Base-by-base conservation (phyloP, 345 rosid genomes). In the Arabidopsis suecica region DNA sequence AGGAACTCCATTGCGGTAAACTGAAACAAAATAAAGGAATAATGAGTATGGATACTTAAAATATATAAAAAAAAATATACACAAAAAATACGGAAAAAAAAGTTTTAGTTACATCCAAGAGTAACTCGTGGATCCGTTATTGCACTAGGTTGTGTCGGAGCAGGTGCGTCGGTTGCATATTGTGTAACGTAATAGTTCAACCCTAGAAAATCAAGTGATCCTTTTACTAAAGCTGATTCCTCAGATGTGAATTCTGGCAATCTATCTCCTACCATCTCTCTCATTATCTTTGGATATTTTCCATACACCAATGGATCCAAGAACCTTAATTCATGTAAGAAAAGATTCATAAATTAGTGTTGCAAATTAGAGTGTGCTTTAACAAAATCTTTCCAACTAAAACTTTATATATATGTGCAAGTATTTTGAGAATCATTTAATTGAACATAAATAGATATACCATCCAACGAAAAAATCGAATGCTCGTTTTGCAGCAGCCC, bases 121-220 rank as follows among this genome's bases (percentile, higher is more conserved):
- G 47, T 64, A 63, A 74, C 72, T 55, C 62, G 48, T 44, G 71
- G 32, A 64, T 79, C 82, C 8, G 75, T 69, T 20, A 53, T 7
- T 44, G 16, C 74, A 36, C 16, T 64, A 20, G 47, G 68, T 22
- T 22, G 28, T 58, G 60, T 34, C 3, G 79, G 3, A 62, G 71
- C 38, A 36, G 72, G 62, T 23, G 72, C 28, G 25, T 74, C 47
- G 9, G 53, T 58, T 13, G 82, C 73, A 70, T 75, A 80, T 57
- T 65, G 71, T 38, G 80, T 75, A 55, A 65, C 33, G 36, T 75
- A 79, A 44, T 79, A 75, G 62, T 79, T 79, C 30, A 79, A 42
- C 14, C 82, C 79, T 8, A 79, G 58, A 51, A 75, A 79, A 65
- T 79, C 82, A 36, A 79, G 60, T n/a, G 82, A 75, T 44, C 73